phyloP scores from a whole-genome alignment of 495 filamentous ascomycete genomes.

The Penicillium turbatum region DNA sequence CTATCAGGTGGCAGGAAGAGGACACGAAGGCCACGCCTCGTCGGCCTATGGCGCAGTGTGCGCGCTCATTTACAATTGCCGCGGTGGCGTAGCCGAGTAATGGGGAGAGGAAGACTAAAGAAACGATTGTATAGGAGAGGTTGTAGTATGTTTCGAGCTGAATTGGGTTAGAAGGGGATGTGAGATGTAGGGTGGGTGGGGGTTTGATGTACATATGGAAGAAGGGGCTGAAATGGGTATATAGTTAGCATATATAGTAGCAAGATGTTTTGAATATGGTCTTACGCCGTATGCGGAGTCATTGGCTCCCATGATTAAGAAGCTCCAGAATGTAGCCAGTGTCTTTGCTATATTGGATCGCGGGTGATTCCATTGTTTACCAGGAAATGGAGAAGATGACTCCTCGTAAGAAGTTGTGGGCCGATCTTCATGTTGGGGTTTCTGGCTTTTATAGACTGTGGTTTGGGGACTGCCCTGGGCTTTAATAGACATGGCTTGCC shows the following conservation, averaged over 20 bases:
- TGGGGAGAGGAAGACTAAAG: conserved; percentile 57
- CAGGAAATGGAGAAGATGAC: background rate
- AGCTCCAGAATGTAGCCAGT: conserved; percentile 59
- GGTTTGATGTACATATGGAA: conserved; percentile 41
- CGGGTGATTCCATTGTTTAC: conserved; percentile 60
- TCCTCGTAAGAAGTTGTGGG: background rate
- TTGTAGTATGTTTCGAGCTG: conserved; percentile 54
- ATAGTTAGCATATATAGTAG: background rate
- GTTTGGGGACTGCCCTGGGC: background rate
- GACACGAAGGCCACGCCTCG: conserved; percentile 66
- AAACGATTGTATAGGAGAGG: conserved; percentile 50
- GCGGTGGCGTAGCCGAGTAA: conserved; percentile 50
- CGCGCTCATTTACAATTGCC: conserved; percentile 48
- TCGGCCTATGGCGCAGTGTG: conserved; percentile 59
- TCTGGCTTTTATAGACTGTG: background rate
- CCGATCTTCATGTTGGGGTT: background rate
- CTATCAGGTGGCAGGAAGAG: conserved; percentile 56
- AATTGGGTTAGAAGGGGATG: background rate
- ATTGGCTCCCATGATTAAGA: conserved; percentile 72
- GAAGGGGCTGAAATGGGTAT: conserved; percentile 49
- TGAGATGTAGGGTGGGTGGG: too few species aligned
- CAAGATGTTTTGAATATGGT: background rate
- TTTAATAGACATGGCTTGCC: background rate
- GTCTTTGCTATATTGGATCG: conserved; percentile 58
- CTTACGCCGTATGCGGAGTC: conserved; percentile 76